Conservation (phyloP, 352 stramenopile genomes). For the Globisporangium nagaii region DNA sequence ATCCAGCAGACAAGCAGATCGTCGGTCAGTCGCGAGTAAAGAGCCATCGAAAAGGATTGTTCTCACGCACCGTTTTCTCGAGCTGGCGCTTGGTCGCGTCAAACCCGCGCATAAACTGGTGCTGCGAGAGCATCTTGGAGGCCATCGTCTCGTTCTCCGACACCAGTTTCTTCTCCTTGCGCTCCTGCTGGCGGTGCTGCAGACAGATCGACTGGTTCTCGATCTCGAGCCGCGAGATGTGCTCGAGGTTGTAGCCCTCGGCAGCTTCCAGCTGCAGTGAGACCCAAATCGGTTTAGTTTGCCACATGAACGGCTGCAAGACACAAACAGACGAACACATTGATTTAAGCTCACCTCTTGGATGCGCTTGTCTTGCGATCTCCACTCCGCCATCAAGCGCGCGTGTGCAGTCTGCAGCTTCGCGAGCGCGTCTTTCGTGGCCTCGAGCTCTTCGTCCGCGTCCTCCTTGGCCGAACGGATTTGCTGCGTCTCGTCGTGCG, state of each 20-base stretch:
- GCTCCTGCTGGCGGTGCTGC: conserved; percentile 19
- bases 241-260: conserved; percentile 31
- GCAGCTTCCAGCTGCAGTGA: conserved; percentile 16
- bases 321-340: not conserved
- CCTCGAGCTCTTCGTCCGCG: conserved; percentile 23
- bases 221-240: conserved; percentile 31
- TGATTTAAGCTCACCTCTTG: conserved; percentile 17
- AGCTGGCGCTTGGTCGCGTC: conserved; percentile 13
- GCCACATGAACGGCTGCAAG: too few species aligned
- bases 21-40: not conserved
- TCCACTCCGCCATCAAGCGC: conserved; percentile 15
- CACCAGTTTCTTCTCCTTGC: conserved; percentile 16
- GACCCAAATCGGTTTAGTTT: not conserved
- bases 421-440: not conserved
- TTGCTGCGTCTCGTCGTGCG: conserved; percentile 16
- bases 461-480: conserved; percentile 8
- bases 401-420: conserved; percentile 6
- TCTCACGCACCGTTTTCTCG: conserved; percentile 15
- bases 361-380: conserved; percentile 15
- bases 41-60: not conserved
- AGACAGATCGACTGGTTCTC: conserved; percentile 34
- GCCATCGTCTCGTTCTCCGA: conserved; percentile 16
- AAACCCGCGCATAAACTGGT: conserved; percentile 2
- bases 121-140: conserved; percentile 12
- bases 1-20: not conserved